Base-by-base conservation (phyloP, 164 flowering plant genomes). In the Stephania japonica region DNA sequence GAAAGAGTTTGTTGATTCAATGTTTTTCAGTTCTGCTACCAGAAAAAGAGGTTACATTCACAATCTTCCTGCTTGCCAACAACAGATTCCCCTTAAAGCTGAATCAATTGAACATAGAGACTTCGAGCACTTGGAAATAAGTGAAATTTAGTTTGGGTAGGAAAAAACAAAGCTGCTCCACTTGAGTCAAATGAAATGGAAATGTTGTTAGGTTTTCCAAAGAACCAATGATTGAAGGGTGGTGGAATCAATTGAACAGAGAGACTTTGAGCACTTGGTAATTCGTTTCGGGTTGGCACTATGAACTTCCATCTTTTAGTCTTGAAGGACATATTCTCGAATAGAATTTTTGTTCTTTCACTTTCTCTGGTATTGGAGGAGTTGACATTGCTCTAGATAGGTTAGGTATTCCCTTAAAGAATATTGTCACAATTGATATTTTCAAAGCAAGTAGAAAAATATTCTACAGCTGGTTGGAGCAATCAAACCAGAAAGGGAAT, bases 61-160 rank as follows among this genome's bases (percentile, higher is more conserved):
- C 71, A 93, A 96, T 70, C 88, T 96, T 4, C n/a, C n/a, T n/a
- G n/a, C 99, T 98, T 0, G 87, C 90, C 27, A 32, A 81, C 0
- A 83, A 87, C 73, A 79, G n/a, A n/a, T 90, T 76, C 73, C 93
- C 90, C 4, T 81, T 93, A 50, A 50, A 76, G 53, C 99, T 97
- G 0, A 79, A 84, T 19, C 95, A 82, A 89, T 62, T 90, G 88
- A 68, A 89, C 86, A 53, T 86, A 77, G 62, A 90, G 93, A n/a
- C 50, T 93, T 14, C 18, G 81, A 89, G 71, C 90, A 97, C 76
- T n/a, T n/a, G n/a, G n/a, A n/a, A 74, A 85, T 4, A 96, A 89
- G 44, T 96, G 98, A 98, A 96, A 96, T 76, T 75, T 95, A 59
- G 93, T 95, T 0, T 95, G 99, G 98, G 97, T 91, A 2, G 99